Conservation (phyloP, 768 basidiomycete genomes). For the Hygrophoropsis aurantiaca region DNA sequence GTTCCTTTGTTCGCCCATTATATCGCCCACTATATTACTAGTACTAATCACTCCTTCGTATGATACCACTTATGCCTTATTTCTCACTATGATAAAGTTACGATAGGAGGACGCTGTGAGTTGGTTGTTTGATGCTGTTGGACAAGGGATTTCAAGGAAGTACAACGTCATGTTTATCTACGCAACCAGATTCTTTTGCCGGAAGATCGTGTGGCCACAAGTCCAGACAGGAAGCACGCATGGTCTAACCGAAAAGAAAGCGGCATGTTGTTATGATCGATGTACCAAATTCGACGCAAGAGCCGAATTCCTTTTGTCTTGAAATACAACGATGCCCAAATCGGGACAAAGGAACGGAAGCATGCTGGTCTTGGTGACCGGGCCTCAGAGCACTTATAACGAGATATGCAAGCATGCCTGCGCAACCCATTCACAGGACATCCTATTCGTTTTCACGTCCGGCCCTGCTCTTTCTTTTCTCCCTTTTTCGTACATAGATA, state of each 20-base stretch:
- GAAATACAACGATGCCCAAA: conserved; percentile 31
- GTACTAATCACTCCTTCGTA: background rate
- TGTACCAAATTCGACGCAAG: conserved; percentile 1
- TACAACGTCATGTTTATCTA: too few relatives aligned
- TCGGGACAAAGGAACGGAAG: conserved; percentile 22
- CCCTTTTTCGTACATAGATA: conserved; percentile 2
- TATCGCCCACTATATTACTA: background rate
- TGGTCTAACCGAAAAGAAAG: conserved; percentile 4
- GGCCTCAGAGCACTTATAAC: conserved; percentile 14
- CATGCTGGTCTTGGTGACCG: conserved; percentile 7
- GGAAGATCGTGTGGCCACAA: too few relatives aligned
- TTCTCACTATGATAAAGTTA: too few relatives aligned
- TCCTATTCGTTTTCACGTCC: conserved; percentile 1
- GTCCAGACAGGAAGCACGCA: background rate
- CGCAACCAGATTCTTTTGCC: too few relatives aligned
- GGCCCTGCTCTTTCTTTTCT: background rate
- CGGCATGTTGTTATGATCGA: background rate
- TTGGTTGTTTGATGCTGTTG: too few relatives aligned
- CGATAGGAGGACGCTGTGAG: too few relatives aligned
- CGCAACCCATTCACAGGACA: conserved; percentile 9
- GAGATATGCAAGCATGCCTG: conserved; percentile 1
- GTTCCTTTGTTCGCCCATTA: background rate
- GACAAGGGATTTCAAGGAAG: too few relatives aligned
- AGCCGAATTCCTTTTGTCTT: conserved; percentile 24
- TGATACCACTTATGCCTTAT: too few relatives aligned